Percentiles rank a stretch among this genome's conserved stretches.
Evolutionary conservation across 345 rosid genomes (phyloP).

Genomic region (Brassica juncea): DNA sequence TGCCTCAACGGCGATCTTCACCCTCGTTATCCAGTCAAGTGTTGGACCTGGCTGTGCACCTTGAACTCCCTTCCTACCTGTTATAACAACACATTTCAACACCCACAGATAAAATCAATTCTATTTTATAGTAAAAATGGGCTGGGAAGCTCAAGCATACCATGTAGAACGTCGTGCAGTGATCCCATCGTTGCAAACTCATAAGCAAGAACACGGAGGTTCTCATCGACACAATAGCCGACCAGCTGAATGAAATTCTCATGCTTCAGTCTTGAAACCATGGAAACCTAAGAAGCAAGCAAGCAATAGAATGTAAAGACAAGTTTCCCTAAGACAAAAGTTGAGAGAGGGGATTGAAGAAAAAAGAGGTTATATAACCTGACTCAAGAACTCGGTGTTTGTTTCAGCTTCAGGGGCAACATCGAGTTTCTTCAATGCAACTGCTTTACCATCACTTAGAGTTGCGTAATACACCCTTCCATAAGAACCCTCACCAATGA

Average conservation of each 20-base stretch:
- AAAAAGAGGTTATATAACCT: constrained; percentile 45
- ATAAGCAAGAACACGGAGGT: constrained; percentile 74
- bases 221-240: constrained; percentile 82
- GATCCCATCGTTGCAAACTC: constrained; percentile 97
- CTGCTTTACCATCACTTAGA: constrained; percentile 63
- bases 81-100: constrained; percentile 1
- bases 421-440: constrained; percentile 87
- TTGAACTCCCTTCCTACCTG: constrained; percentile 99
- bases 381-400: constrained; percentile 68
- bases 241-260: constrained; percentile 75
- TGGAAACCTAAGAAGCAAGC: constrained; percentile 52
- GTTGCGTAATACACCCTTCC: constrained; percentile 86
- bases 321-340: background rate
- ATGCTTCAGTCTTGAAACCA: constrained; percentile 79
- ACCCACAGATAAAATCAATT: background rate
- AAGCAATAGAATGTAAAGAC: constrained; percentile 20
- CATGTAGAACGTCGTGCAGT: constrained; percentile 82
- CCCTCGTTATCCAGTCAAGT: constrained; percentile 95
- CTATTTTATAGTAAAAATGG: background rate
- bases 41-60: constrained; percentile 99
- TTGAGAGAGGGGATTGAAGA: background rate
- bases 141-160: constrained; percentile 34
- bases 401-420: constrained; percentile 76
- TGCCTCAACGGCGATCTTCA: constrained; percentile 91
- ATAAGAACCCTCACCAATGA: constrained; percentile 91